Evolutionary conservation across 108 stramenopile species (phyloP), one percentile per base, ranked within the genome.

Genomic region (Craspedostauros australis): DNA sequence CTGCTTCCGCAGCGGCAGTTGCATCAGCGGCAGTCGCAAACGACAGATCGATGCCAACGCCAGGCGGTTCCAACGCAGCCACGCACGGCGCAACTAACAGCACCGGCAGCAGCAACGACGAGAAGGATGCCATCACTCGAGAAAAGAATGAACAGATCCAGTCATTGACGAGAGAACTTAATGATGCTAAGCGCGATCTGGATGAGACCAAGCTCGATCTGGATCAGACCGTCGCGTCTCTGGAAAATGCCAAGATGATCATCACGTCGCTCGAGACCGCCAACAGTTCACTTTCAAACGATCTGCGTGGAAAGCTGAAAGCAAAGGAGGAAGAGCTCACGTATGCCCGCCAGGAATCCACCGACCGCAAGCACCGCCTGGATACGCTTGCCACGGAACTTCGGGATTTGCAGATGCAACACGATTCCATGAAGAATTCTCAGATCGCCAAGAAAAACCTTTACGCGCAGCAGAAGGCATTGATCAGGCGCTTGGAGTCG

Each of bases 231-330:
- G 38, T 42, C 11, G 31, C 40, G 26, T 61, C 68, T 30, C 48
- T 81, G 53, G 75, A 75, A 28, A 76, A 62, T 41, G 72, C 80
- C 23, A 81, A 81, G 44, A 76, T 64, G 44, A 75, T 81, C 11
- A 81, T 81, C 48, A 52, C 75, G 14, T 76, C 75, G 2, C 24
- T 81, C 46, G 80, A 81, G 29, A 62, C 59, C 36, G 73, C 80
- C 19, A 81, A 76, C 45, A 59, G 63, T 18, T 62, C 68, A 2
- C 32, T 76, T 46, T 57, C 69, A n/a, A 26, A 55, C 18, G 72
- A 77, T 6, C 46, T 69, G 40, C 68, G 80, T 7, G 38, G 51
- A 11, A 76, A 79, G 34, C 54, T 72, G 18, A 75, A 75, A 32
- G 73, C 50, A n/a, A 72, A 72, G 43, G 66, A 79, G 28, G 65